These are phyloP conservation scores for Lunasporangiospora selenospora DNA, from an alignment of 192 early-diverging fungal species.

Conservation along the genomic window DNA sequence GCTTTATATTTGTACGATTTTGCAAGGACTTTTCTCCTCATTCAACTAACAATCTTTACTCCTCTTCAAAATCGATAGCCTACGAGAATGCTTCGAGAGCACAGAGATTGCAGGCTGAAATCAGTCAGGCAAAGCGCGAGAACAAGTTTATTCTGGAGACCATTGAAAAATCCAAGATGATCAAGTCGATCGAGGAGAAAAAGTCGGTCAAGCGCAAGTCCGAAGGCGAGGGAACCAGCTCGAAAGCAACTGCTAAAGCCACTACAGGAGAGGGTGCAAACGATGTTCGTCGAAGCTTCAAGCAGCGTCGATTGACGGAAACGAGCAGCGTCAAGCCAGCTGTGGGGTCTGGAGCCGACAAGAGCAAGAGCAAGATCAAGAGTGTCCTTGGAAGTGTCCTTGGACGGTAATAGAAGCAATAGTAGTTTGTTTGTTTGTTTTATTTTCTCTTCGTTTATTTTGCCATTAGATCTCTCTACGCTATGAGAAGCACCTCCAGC, in stretches of 20 bases:
- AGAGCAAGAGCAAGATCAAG: slow-evolving; percentile 49
- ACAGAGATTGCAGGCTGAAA: slow-evolving; percentile 84
- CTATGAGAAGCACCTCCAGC: too few species aligned
- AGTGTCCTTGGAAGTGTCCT: slow-evolving; percentile 63
- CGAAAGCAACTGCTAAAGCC: background rate
- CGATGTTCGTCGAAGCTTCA: slow-evolving; percentile 60
- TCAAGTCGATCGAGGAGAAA: slow-evolving; percentile 77
- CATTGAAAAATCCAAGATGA: slow-evolving; percentile 89
- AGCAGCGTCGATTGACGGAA: slow-evolving; percentile 67
- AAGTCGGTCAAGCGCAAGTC: slow-evolving; percentile 60
- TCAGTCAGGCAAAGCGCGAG: slow-evolving; percentile 85
- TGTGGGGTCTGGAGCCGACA: slow-evolving; percentile 7
- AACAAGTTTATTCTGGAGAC: slow-evolving; percentile 87
- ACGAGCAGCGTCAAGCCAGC: slow-evolving; percentile 15
- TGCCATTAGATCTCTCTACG: too few species aligned
- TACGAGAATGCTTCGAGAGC: slow-evolving; percentile 78
- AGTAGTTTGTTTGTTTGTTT: too few species aligned
- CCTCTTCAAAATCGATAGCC: slow-evolving; percentile 35
- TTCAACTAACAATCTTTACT: background rate
- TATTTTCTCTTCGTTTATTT: too few species aligned
- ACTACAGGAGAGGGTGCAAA: slow-evolving; percentile 18
- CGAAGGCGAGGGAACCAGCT: slow-evolving; percentile 18
- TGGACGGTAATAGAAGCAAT: too few species aligned
- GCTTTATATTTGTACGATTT: background rate
- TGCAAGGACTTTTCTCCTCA: background rate